Percentiles rank a stretch among this genome's conserved stretches.
phyloP scores from a whole-genome alignment of 306 rosid species.

The Pyrus betulifolia region DNA sequence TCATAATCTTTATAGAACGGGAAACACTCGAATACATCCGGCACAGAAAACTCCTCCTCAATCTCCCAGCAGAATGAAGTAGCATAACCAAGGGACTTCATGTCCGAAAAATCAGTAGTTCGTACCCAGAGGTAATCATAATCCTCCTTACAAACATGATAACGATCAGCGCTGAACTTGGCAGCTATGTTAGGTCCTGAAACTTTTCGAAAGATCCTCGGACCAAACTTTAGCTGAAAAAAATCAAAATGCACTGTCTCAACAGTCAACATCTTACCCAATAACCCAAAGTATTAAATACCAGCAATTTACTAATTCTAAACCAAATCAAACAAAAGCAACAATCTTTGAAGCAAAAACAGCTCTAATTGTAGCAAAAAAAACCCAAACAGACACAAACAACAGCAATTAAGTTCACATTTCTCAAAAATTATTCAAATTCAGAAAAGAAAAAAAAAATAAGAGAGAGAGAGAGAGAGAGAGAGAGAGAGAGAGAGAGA shows the following conservation, averaged over 20 bases:
- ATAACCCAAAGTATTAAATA: background rate
- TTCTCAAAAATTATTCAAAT: background rate
- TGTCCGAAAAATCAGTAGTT: slow-evolving; percentile 56
- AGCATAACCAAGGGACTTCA: slow-evolving; percentile 63
- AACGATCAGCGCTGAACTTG: slow-evolving; percentile 49
- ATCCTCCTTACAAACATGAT: slow-evolving; percentile 69
- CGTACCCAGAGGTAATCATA: slow-evolving; percentile 74
- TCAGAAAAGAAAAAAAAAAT: background rate
- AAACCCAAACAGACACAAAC: background rate
- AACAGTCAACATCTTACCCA: background rate
- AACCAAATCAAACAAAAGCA: background rate
- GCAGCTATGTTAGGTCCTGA: slow-evolving; percentile 46
- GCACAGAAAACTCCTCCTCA: slow-evolving; percentile 37
- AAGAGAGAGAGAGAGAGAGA: background rate
- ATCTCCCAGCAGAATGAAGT: slow-evolving; percentile 69
- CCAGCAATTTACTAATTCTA: background rate
- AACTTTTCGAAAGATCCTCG: slow-evolving; percentile 53
- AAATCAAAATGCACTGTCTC: background rate
- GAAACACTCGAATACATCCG: slow-evolving; percentile 41
- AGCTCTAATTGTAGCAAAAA: background rate
- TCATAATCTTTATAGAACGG: slow-evolving; percentile 49
- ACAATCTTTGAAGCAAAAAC: background rate
- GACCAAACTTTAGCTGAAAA: slow-evolving; percentile 69
- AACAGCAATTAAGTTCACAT: background rate
- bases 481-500: background rate